Base-by-base conservation (phyloP, 106 monocot genomes). In the Acorus gramineus region DNA sequence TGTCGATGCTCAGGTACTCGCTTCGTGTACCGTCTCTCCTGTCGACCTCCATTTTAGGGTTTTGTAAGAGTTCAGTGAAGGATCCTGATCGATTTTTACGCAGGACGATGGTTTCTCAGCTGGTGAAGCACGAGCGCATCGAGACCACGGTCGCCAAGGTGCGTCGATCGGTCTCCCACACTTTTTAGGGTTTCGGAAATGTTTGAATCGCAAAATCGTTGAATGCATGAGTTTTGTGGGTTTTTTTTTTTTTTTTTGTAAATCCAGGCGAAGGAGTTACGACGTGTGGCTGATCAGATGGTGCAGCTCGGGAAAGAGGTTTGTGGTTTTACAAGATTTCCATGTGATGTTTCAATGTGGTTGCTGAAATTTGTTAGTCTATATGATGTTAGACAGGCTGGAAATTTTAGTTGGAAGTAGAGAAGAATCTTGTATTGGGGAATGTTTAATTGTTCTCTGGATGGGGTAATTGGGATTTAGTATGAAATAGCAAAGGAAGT, bases 291-390 rank as follows among this genome's bases (percentile, higher is more conserved):
- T 53, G 96, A 98, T 69, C 78, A 81, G 62, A 98, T 98, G 96
- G 96, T 98, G 57, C 87, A 91, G 67, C 87, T 91, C 48, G 96
- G 87, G 6, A 98, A 98, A 68, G 87, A 98, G 82, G 95, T 96
- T 5, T 45, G 46, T 44, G 10, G 10, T 12, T 13, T 28, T 28
- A 28, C 28, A 28, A 28, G 28, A 28, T 28, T 28, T 28, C 28
- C 1, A 28, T 28, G 28, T 28, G 28, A 28, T 28, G 28, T 28
- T 28, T 28, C 28, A 28, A 28, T 28, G 28, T 28, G 28, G 28
- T 28, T 28, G 28, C 28, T 28, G 28, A 28, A 28, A 28, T 28
- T 28, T 28, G 28, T 28, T 28, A 28, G 28, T 28, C n/a, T n/a
- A n/a, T 28, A 28, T 28, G 28, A 28, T 1, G 0, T 28, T 28